Evolutionary conservation across 2,329 filamentous ascomycete genomes (phyloP).

Genomic region (Stenocarpella maydis): DNA sequence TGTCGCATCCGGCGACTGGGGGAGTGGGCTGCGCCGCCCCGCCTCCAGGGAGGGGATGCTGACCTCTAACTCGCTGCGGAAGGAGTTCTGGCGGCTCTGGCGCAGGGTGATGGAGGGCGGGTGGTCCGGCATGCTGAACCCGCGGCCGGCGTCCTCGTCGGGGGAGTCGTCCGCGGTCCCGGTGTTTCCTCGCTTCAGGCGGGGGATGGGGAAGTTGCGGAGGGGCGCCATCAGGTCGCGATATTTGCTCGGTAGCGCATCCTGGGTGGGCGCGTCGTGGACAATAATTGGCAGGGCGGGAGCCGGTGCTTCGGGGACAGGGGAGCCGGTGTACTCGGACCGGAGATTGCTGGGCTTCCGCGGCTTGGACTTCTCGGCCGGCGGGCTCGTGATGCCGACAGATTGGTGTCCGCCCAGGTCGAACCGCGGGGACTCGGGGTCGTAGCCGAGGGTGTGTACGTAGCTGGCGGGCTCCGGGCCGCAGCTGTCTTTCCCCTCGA

Average conservation of each 20-base stretch:
- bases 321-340: slow-evolving; percentile 25
- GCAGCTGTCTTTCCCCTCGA: slow-evolving; percentile 43
- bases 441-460: slow-evolving; percentile 38
- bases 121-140: slow-evolving; percentile 34
- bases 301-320: slow-evolving; percentile 17
- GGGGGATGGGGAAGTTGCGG: slow-evolving; percentile 31
- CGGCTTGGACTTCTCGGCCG: slow-evolving; percentile 26
- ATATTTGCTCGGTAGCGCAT: slow-evolving; percentile 6
- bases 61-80: slow-evolving; percentile 43
- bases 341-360: slow-evolving; percentile 32
- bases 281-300: slow-evolving; percentile 23
- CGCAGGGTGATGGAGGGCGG: slow-evolving; percentile 34
- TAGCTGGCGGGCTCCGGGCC: slow-evolving; percentile 44
- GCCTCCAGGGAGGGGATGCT: slow-evolving; percentile 40
- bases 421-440: slow-evolving; percentile 35
- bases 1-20: slow-evolving; percentile 39
- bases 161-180: slow-evolving; percentile 40
- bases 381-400: not conserved
- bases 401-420: slow-evolving; percentile 37
- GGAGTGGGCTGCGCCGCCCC: slow-evolving; percentile 37
- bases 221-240: slow-evolving; percentile 31
- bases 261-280: slow-evolving; percentile 10
- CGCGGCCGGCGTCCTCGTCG: slow-evolving; percentile 38
- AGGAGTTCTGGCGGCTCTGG: slow-evolving; percentile 39
- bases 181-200: slow-evolving; percentile 36